Percentiles rank a stretch among this genome's conserved stretches.
Conservation (phyloP, 768 basidiomycete genomes). For the Trametes cubensis region DNA sequence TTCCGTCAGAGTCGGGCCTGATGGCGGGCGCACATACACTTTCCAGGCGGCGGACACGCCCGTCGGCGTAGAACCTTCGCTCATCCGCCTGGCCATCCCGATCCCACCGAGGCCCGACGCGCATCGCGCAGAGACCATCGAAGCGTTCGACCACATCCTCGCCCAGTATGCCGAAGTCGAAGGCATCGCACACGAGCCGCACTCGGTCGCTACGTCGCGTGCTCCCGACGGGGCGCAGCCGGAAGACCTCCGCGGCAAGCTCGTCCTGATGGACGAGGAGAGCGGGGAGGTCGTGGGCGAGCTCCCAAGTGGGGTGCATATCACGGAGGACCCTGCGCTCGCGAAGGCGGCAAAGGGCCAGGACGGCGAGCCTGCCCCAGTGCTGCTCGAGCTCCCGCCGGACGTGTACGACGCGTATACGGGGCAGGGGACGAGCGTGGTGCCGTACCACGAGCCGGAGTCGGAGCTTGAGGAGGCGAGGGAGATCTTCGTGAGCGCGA, state of each 20-base stretch:
- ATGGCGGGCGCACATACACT: constrained; percentile 46
- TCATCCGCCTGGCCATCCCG: constrained; percentile 34
- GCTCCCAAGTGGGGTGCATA: constrained; percentile 57
- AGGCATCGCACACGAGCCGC: constrained; percentile 22
- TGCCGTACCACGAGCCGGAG: constrained; percentile 15
- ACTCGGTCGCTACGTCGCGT: background rate
- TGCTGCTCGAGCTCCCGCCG: constrained; percentile 72
- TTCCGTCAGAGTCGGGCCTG: constrained; percentile 38
- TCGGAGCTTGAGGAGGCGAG: constrained; percentile 38
- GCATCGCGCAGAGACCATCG: constrained; percentile 54
- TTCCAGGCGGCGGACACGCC: constrained; percentile 42
- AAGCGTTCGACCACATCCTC: constrained; percentile 67
- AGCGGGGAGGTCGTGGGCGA: constrained; percentile 74
- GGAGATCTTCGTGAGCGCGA: constrained; percentile 59
- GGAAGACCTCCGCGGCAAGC: constrained; percentile 46
- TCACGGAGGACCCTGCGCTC: constrained; percentile 63
- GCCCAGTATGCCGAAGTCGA: constrained; percentile 62
- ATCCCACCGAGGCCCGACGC: constrained; percentile 31
- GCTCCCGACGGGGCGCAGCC: background rate
- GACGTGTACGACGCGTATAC: constrained; percentile 39
- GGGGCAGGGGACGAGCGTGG: constrained; percentile 24
- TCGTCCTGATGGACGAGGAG: constrained; percentile 73
- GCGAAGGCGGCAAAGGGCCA: constrained; percentile 40
- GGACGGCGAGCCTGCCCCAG: constrained; percentile 41
- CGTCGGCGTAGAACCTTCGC: constrained; percentile 23